Evolutionary conservation across 2,329 filamentous ascomycete genomes (phyloP), one percentile per base, ranked within the genome.

Genomic region (Uncinocarpus reesii): DNA sequence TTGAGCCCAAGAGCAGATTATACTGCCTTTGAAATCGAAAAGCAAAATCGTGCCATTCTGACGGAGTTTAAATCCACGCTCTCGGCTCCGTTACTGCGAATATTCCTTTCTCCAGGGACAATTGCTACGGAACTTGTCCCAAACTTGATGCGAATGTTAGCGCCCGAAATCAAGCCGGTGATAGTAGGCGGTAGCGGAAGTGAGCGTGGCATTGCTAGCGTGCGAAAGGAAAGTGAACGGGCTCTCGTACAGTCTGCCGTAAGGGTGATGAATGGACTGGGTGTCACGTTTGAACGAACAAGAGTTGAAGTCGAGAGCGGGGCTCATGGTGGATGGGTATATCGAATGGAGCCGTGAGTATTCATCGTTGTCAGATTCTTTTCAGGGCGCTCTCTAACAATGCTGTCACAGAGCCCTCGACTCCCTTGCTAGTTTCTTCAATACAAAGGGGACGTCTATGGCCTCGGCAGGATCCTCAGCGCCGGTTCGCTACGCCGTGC

Each of bases 321-420:
- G 4, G 71, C 69, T 16, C 73, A 73, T 48, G 76, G 79, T 28
- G 81, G 77, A 56, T 96, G 81, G 76, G 82, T 94, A 7, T 96
- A 94, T 65, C 80, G 92, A 46, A 89, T 98, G 86, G 90, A 96
- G 60, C 92, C 92, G 76, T 89, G 71, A 75, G 83, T 81, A 16
- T 6, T 13, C 7, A 10, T 42, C 3, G 4, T n/a, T 42, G 24
- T 23, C 16, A 24, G 31, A 21, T 13, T 20, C 35, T 20, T 21
- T 3, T 13, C 15, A 20, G 11, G 1, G 20, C 15, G 28, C 18
- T 16, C 10, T 28, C 38, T 74, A 79, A 49, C 34, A 47, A 26
- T 31, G 34, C 10, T 45, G 21, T 21, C 20, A 49, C 52, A 77
- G 74, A 48, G 73, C 79, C 0, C 74, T 98, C n/a, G 92, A 98